A percentile compares a stretch with the other conserved stretches of the same genome.
These are phyloP conservation scores for Colletotrichum magnum DNA, from an alignment of 2,329 filamentous ascomycete genomes.

Conservation along the genomic window DNA sequence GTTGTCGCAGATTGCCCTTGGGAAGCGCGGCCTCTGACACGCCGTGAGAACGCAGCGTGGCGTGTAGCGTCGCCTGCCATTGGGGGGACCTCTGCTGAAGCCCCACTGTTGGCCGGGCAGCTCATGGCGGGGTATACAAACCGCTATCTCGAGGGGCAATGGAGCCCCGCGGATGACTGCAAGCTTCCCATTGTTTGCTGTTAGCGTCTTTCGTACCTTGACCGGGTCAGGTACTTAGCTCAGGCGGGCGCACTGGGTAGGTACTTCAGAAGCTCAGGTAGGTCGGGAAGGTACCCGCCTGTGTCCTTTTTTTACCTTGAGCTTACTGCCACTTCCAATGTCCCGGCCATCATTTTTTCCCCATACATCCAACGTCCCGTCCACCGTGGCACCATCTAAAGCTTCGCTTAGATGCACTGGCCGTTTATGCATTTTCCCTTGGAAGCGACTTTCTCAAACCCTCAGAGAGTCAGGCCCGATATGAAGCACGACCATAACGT, in stretches of 20 bases:
- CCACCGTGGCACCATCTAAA: neutral
- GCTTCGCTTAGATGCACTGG: neutral
- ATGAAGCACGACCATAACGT: conserved; percentile 5
- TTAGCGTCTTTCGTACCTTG: conserved; percentile 28
- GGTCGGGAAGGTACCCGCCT: no score
- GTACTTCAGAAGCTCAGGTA: no score
- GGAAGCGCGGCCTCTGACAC: conserved; percentile 32
- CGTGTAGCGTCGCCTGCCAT: conserved; percentile 26
- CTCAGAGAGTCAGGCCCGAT: conserved; percentile 16
- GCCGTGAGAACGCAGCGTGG: conserved; percentile 34
- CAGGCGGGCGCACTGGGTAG: neutral
- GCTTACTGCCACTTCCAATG: no score
- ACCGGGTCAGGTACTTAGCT: neutral
- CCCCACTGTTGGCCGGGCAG: conserved; percentile 27
- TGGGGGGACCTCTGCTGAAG: conserved; percentile 30
- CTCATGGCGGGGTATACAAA: conserved; percentile 34
- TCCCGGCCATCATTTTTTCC: neutral
- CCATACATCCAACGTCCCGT: no score
- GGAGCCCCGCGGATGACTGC: neutral
- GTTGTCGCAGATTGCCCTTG: conserved; percentile 38
- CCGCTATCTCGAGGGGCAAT: conserved; percentile 26
- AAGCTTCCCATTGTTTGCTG: conserved; percentile 23
- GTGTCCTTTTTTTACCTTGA: no score
- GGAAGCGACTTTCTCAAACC: neutral
- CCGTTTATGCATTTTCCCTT: neutral